These are phyloP conservation scores for Geotrichum citri-aurantii DNA, from an alignment of 1,139 yeast genomes.

Conservation along the genomic window DNA sequence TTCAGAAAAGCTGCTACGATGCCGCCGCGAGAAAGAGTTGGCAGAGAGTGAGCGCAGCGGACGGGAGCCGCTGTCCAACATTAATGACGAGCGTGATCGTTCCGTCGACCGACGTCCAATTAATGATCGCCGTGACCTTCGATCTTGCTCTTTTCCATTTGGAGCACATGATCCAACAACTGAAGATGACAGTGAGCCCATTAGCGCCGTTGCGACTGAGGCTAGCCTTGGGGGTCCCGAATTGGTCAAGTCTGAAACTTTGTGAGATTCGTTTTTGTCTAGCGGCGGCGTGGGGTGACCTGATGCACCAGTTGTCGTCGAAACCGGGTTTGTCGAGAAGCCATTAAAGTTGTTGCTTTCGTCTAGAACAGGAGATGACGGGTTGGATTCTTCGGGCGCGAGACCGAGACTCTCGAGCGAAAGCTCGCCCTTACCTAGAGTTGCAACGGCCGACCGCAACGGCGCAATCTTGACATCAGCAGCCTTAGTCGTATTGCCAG, in stretches of 20 bases:
- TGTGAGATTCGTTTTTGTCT: background rate
- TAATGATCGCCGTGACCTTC: slow-evolving; percentile 3
- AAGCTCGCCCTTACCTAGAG: slow-evolving; percentile 70
- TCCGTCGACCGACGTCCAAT: slow-evolving; percentile 8
- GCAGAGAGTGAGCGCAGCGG: slow-evolving; percentile 1
- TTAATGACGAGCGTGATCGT: background rate
- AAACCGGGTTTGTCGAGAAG: background rate
- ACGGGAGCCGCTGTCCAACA: background rate
- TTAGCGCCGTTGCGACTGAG: background rate
- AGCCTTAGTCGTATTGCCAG: slow-evolving; percentile 14
- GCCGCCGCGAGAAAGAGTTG: background rate
- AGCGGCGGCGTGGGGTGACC: background rate
- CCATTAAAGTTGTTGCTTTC: background rate
- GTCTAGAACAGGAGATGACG: slow-evolving; percentile 21
- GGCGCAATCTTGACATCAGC: slow-evolving; percentile 52
- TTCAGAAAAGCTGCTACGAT: slow-evolving; percentile 5
- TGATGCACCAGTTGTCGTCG: background rate
- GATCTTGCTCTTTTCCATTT: background rate
- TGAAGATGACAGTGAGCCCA: background rate
- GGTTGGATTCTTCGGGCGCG: slow-evolving; percentile 21
- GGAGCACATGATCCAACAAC: background rate
- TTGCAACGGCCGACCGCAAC: slow-evolving; percentile 46
- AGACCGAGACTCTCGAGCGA: slow-evolving; percentile 53
- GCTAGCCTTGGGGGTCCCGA: background rate
- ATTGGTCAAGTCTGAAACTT: background rate